phyloP scores from a whole-genome alignment of 768 basidiomycete species.

The Fistulinella prunicolor region DNA sequence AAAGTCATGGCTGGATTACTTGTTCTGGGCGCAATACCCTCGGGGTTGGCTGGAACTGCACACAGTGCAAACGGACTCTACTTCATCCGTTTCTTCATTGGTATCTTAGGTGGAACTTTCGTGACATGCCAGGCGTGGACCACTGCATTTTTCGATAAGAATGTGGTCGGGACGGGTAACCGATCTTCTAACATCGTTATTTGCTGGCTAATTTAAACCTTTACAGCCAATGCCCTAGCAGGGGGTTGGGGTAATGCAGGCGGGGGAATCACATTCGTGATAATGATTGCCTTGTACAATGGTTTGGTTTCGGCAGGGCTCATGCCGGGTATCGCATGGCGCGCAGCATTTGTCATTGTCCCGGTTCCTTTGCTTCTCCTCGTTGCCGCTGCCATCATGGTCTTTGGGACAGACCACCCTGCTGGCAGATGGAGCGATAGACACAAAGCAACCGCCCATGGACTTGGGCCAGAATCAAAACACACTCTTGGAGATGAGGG shows the following conservation, averaged over 20 bases:
- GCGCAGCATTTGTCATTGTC: slow-evolving; percentile 53
- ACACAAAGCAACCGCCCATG: slow-evolving; percentile 34
- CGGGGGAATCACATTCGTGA: slow-evolving; percentile 52
- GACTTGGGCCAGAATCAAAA: background rate
- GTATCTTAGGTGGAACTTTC: slow-evolving; percentile 59
- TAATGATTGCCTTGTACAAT: slow-evolving; percentile 54
- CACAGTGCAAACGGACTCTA: slow-evolving; percentile 40
- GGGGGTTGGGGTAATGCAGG: slow-evolving; percentile 53
- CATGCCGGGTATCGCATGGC: slow-evolving; percentile 45
- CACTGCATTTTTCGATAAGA: slow-evolving; percentile 56
- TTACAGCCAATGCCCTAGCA: slow-evolving; percentile 49
- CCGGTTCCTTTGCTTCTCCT: slow-evolving; percentile 51
- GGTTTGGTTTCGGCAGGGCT: slow-evolving; percentile 37
- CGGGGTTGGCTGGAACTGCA: slow-evolving; percentile 54
- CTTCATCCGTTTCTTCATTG: slow-evolving; percentile 54
- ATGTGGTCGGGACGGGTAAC: slow-evolving; percentile 37
- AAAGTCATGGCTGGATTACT: slow-evolving; percentile 54
- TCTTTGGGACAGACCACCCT: slow-evolving; percentile 54
- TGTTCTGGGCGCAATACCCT: slow-evolving; percentile 54
- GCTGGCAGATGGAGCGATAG: slow-evolving; percentile 51
- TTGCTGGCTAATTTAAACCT: slow-evolving; percentile 20
- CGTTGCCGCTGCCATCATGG: slow-evolving; percentile 38
- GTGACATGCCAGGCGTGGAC: slow-evolving; percentile 63
- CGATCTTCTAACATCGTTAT: background rate
- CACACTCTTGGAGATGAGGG: slow-evolving; percentile 12